A percentile compares a stretch with the other conserved stretches of the same genome.
Conservation (phyloP, 345 rosid species). For the Salix brachista region DNA sequence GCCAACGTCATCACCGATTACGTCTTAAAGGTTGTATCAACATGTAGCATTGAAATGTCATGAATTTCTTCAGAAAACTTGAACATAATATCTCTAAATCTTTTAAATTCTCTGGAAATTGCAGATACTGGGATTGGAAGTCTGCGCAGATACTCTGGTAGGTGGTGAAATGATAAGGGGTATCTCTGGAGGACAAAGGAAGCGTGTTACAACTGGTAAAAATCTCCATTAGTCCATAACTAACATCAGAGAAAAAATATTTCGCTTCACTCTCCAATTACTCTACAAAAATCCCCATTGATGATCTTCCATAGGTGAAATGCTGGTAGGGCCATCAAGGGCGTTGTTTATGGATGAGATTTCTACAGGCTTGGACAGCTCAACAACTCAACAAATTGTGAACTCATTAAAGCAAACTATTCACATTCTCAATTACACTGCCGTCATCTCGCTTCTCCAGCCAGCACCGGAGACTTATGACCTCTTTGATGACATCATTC, state of each 20-base stretch:
- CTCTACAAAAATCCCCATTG: neutral
- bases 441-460: constrained; percentile 69
- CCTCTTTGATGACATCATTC: constrained; percentile 68
- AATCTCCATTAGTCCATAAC: neutral
- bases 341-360: constrained; percentile 76
- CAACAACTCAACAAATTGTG: constrained; percentile 70
- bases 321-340: constrained; percentile 67
- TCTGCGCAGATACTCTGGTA: constrained; percentile 64
- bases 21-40: constrained; percentile 53
- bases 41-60: neutral
- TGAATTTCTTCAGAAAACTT: neutral
- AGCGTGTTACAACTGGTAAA: constrained; percentile 78
- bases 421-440: constrained; percentile 59
- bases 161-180: constrained; percentile 78
- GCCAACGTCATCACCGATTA: constrained; percentile 75
- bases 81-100: neutral
- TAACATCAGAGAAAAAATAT: neutral
- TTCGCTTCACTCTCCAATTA: neutral
- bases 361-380: constrained; percentile 76
- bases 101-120: constrained; percentile 8
- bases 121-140: constrained; percentile 67
- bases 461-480: constrained; percentile 74
- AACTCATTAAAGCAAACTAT: constrained; percentile 66
- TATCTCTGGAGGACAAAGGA: constrained; percentile 79
- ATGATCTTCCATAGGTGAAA: constrained; percentile 44